Evolutionary conservation across 495 filamentous ascomycete species (phyloP).

Genomic region (Tuber calosporum): DNA sequence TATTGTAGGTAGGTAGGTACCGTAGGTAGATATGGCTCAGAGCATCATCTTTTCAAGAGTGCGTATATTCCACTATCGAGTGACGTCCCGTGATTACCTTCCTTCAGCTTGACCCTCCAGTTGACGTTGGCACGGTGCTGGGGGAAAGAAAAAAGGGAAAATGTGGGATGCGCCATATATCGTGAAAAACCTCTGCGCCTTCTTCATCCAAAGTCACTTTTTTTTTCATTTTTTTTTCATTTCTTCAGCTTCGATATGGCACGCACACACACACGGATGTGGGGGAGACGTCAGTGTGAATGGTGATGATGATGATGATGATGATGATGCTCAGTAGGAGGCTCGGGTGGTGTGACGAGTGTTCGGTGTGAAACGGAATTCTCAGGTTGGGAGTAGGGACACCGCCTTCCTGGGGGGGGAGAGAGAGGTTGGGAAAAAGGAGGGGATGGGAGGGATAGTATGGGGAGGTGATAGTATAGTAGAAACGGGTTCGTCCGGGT

Average conservation of each 20-base stretch:
- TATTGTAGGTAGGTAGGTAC: background rate
- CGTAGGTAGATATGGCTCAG: background rate
- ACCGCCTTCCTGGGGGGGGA: slow-evolving; percentile 43
- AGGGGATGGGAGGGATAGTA: slow-evolving; percentile 43
- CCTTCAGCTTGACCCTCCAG: background rate
- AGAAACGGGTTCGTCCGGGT: slow-evolving; percentile 47
- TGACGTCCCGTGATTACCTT: background rate
- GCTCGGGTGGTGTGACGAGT: slow-evolving; percentile 43
- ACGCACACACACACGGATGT: slow-evolving; percentile 47
- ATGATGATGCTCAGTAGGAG: slow-evolving; percentile 45
- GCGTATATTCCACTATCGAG: background rate
- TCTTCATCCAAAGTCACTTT: slow-evolving; percentile 44
- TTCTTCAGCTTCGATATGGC: slow-evolving; percentile 45
- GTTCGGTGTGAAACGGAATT: slow-evolving; percentile 47
- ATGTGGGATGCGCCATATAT: slow-evolving; percentile 32
- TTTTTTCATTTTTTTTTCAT: too few relatives aligned
- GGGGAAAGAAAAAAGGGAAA: background rate
- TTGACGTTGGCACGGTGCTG: background rate
- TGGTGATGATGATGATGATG: too few relatives aligned
- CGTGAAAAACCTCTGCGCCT: slow-evolving; percentile 47
- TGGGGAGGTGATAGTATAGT: slow-evolving; percentile 40
- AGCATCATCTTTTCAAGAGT: background rate
- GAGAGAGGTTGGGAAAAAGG: slow-evolving; percentile 44
- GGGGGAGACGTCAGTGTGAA: slow-evolving; percentile 42
- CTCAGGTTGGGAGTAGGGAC: background rate